Evolutionary conservation across 495 filamentous ascomycete species (phyloP), one percentile per base, ranked within the genome.

Genomic region (Cenococcum geophilum): DNA sequence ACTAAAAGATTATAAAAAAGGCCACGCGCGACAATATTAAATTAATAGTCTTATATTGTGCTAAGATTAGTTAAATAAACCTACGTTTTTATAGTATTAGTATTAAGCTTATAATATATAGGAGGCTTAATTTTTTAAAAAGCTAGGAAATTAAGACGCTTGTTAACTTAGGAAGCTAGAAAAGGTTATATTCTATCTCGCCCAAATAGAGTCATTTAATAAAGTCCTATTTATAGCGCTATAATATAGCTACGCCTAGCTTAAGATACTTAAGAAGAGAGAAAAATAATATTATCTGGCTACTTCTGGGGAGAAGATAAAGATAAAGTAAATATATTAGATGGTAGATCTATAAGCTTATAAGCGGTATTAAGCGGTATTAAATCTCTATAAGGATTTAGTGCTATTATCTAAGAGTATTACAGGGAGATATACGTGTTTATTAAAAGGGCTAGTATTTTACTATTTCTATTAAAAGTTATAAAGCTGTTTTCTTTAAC

Each of bases 1-100:
- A 97, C 95, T 1, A 98, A 83, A 4, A 92, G 78, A 68, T 98
- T 98, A 71, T 95, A 85, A 72, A 89, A 97, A 1, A 98, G 79
- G 0, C 88, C 90, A 70, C 85, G 84, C 43, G 85, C 82, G 47
- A 95, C 86, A 59, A 98, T 97, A 67, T 88, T 96, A 72, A 86
- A 97, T 70, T 98, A 95, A 70, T 98, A 98, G 66, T 97, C 92
- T 65, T 95, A 81, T 18, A 86, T 92, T 3, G 79, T 82, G 0
- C 91, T 91, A 40, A 97, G 72, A 68, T 98, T 98, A 5, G 84
- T 90, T 1, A 95, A 95, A 68, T 96, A 98, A 14, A 96, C 80
- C 93, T 95, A 98, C 0, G 88, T 95, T 55, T 82, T 76, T 59
- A 95, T 74, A 4, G 85, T 84, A 42, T 89, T 83, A 1, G 74